These are phyloP conservation scores for Neobulgaria alba DNA, from an alignment of 2,329 filamentous ascomycete species.

Conservation along the genomic window DNA sequence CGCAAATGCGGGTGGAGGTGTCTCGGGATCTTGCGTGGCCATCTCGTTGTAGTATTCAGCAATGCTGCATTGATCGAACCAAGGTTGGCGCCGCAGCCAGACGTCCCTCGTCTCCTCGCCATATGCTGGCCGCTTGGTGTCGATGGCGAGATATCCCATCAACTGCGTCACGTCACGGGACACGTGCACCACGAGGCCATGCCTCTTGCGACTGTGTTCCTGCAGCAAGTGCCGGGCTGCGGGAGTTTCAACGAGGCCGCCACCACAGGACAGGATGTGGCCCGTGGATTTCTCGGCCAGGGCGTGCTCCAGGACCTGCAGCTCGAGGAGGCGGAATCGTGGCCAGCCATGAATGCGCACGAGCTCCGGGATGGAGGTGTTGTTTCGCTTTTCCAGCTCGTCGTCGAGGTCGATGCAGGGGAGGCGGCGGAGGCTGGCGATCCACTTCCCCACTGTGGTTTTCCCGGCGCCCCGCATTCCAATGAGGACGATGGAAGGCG, in stretches of 20 bases:
- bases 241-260: conserved; percentile 81
- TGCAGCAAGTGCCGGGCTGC: conserved; percentile 69
- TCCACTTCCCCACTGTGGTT: conserved; percentile 85
- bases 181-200: conserved; percentile 79
- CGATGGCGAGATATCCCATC: conserved; percentile 77
- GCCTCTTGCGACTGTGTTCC: conserved; percentile 57
- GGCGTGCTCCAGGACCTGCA: conserved; percentile 62
- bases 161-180: conserved; percentile 82
- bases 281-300: conserved; percentile 67
- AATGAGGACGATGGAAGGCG: conserved; percentile 81
- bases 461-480: conserved; percentile 97
- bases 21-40: conserved; percentile 16
- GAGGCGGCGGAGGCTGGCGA: conserved; percentile 64
- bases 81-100: conserved; percentile 79
- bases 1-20: conserved; percentile 30
- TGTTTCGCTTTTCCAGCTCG: conserved; percentile 68
- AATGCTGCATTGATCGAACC: conserved; percentile 90
- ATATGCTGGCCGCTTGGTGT: conserved; percentile 88
- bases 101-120: conserved; percentile 87
- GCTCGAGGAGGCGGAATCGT: conserved; percentile 73
- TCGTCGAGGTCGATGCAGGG: conserved; percentile 81
- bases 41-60: conserved; percentile 84
- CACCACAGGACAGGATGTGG: conserved; percentile 86
- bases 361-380: conserved; percentile 79
- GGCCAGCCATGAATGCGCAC: conserved; percentile 76